A percentile compares a stretch with the other conserved stretches of the same genome.
phyloP scores from a whole-genome alignment of 148 eudicot genomes.

The Chenopodium formosanum region DNA sequence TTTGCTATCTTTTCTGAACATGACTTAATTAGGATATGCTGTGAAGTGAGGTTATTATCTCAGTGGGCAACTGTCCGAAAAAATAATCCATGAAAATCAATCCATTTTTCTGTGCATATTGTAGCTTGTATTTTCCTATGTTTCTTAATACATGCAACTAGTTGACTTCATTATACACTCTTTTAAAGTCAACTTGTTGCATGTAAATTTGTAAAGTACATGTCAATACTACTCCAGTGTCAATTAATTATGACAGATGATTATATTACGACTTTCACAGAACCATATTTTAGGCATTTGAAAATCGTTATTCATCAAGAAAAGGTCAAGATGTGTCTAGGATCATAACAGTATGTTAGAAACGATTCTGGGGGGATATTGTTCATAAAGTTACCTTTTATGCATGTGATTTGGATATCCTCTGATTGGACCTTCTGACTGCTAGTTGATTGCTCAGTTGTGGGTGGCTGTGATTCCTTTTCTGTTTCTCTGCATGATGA shows the following conservation, averaged over 20 bases:
- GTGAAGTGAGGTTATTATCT: background rate
- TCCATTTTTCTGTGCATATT: background rate
- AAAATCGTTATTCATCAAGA: background rate
- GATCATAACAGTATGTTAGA: background rate
- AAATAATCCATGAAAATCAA: background rate
- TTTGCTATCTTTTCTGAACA: background rate
- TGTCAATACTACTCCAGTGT: background rate
- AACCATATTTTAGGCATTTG: background rate
- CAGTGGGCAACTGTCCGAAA: background rate
- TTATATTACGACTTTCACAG: background rate
- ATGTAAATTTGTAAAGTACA: background rate
- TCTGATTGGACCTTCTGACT: background rate
- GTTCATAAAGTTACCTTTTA: background rate
- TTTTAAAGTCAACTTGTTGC: too few relatives aligned
- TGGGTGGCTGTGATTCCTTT: background rate
- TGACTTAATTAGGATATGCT: constrained; percentile 8
- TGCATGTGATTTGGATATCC: background rate
- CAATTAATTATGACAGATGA: background rate
- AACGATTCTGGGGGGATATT: background rate
- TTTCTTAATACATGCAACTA: too few relatives aligned
- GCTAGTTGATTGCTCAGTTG: background rate
- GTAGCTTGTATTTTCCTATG: too few relatives aligned
- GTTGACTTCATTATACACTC: too few relatives aligned
- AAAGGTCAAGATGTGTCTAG: background rate
- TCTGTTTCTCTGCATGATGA: background rate